These are phyloP conservation scores for Allantophomopsis lycopodina DNA, from an alignment of 2,329 filamentous ascomycete species.

Conservation along the genomic window DNA sequence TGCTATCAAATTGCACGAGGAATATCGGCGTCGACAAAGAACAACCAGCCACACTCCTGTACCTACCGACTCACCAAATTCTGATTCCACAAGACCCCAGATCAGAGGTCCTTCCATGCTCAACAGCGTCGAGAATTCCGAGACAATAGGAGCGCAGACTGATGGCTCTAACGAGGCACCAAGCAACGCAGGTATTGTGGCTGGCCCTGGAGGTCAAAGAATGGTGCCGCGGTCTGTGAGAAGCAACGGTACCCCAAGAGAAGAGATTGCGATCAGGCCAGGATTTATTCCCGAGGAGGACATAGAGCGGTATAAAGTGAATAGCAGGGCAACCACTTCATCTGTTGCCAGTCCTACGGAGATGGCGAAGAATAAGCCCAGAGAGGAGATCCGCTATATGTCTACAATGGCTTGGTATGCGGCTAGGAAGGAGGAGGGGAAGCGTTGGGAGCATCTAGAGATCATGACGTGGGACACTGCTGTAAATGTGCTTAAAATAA, in stretches of 20 bases:
- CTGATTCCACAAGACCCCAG: neutral
- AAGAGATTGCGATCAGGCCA: conserved; percentile 78
- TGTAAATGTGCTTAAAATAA: conserved; percentile 1
- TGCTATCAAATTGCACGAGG: too few relatives aligned
- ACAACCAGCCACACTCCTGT: too few relatives aligned
- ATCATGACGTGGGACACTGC: conserved; percentile 27
- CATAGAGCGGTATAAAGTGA: conserved; percentile 74
- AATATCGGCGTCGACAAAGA: too few relatives aligned
- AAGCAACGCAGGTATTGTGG: conserved; percentile 1
- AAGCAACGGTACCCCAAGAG: conserved; percentile 71
- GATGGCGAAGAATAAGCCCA: neutral
- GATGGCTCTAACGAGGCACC: neutral
- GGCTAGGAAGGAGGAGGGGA: conserved; percentile 29
- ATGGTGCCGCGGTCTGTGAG: conserved; percentile 76
- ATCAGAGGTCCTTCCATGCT: neutral
- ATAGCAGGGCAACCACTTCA: conserved; percentile 28
- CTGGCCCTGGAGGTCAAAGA: conserved; percentile 58
- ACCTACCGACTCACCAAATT: too few relatives aligned
- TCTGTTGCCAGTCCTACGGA: neutral
- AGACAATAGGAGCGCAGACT: neutral
- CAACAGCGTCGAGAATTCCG: neutral
- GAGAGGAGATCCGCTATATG: neutral
- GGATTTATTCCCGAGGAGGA: conserved; percentile 89
- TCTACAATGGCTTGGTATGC: conserved; percentile 36
- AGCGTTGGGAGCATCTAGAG: conserved; percentile 33